Evolutionary conservation across 1,284 basidiomycete species (phyloP).

Genomic region (Tremellales sp.): DNA sequence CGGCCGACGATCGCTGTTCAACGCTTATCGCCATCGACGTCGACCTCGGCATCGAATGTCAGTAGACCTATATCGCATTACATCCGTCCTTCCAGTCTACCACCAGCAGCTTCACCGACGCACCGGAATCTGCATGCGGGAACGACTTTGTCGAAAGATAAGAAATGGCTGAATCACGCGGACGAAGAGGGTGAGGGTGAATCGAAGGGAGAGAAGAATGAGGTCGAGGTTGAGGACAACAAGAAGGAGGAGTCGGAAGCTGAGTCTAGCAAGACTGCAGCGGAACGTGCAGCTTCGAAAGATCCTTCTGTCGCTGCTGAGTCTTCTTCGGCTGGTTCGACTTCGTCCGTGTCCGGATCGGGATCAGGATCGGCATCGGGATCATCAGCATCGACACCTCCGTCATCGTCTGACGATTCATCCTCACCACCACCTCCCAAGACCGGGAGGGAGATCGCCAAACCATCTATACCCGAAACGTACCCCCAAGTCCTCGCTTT

Average conservation of each 20-base stretch:
- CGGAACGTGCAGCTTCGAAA: constrained; percentile 14
- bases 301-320: constrained; percentile 5
- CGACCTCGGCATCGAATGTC: constrained; percentile 7
- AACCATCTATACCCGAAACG: constrained; percentile 75
- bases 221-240: constrained; percentile 10
- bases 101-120: neutral
- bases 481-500: constrained; percentile 95
- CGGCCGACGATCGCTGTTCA: constrained; percentile 13
- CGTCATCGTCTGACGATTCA: constrained; percentile 8
- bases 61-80: constrained; percentile 9
- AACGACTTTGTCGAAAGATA: constrained; percentile 29
- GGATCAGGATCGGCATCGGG: constrained; percentile 9
- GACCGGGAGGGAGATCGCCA: constrained; percentile 51
- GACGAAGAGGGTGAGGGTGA: constrained; percentile 15
- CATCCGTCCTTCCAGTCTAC: neutral
- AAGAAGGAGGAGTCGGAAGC: constrained; percentile 18
- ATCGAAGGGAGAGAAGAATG: constrained; percentile 6
- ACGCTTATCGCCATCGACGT: constrained; percentile 6
- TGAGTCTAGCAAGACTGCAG: constrained; percentile 23
- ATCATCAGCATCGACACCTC: constrained; percentile 9
- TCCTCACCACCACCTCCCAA: constrained; percentile 8
- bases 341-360: constrained; percentile 8
- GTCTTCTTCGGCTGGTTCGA: constrained; percentile 10
- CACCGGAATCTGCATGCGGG: constrained; percentile 22
- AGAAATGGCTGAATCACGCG: constrained; percentile 41